Evolutionary conservation across 768 basidiomycete species (phyloP).

Genomic region (Cubamyces sp.): DNA sequence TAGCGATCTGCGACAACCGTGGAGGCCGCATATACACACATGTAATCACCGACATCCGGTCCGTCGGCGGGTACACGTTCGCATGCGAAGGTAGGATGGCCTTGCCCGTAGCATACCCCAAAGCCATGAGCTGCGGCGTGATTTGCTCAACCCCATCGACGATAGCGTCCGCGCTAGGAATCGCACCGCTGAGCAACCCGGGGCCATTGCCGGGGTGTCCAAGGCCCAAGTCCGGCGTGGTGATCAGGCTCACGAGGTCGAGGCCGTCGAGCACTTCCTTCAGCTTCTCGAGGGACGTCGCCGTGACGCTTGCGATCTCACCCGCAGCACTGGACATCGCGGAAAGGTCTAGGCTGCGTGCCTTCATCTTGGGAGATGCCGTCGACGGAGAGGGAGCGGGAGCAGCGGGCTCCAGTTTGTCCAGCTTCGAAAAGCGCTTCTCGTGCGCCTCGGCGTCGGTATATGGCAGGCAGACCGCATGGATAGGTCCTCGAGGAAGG

Average conservation of each 20-base stretch:
- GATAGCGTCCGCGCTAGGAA: slow-evolving; percentile 77
- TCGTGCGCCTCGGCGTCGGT: slow-evolving; percentile 65
- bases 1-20: not conserved
- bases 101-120: slow-evolving; percentile 77
- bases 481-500: slow-evolving; percentile 58
- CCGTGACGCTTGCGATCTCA: slow-evolving; percentile 44
- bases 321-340: slow-evolving; percentile 8
- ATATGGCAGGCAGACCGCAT: slow-evolving; percentile 73
- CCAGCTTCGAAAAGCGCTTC: slow-evolving; percentile 59
- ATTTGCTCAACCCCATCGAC: slow-evolving; percentile 69
- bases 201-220: slow-evolving; percentile 71
- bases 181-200: slow-evolving; percentile 72
- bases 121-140: slow-evolving; percentile 76
- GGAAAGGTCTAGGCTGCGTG: slow-evolving; percentile 1
- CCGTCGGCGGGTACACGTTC: slow-evolving; percentile 71
- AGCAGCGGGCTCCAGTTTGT: slow-evolving; percentile 25
- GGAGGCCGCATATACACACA: slow-evolving; percentile 50
- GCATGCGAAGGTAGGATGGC: slow-evolving; percentile 68
- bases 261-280: slow-evolving; percentile 58
- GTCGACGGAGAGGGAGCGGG: not conserved
- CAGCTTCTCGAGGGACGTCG: slow-evolving; percentile 55
- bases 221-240: slow-evolving; percentile 66
- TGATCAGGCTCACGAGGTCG: slow-evolving; percentile 62
- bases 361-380: slow-evolving; percentile 8
- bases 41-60: slow-evolving; percentile 77